Base-by-base conservation (phyloP, 169 alveolate genomes). In the Eimeria falciformis region DNA sequence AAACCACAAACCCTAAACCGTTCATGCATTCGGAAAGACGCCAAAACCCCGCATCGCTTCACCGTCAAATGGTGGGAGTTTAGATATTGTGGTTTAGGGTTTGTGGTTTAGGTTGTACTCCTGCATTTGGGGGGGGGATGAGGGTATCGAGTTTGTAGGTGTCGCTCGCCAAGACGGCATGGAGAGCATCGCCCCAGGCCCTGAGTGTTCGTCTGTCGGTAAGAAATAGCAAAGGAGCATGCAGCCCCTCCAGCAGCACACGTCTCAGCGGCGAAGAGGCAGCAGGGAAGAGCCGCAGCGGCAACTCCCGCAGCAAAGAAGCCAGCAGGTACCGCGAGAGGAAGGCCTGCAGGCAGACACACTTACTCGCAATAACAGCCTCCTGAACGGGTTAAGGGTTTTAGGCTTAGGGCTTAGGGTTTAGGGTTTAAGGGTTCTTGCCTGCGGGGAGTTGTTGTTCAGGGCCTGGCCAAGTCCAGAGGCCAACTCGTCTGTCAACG, bases 401-500 rank as follows among this genome's bases (percentile, higher is more conserved):
- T 62, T 23, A 66, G 23, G 50, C 37, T 18, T 4, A 5, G 12
- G 18, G 7, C 58, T 25, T 46, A 2, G 2, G 2, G 23, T 21
- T 37, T 25, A n/a, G 25, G 17, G n/a, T 40, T 12, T 83, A 40
- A 69, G 29, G 25, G 9, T 21, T 21, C 37, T 2, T 29, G 77
- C 94, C 81, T 90, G 94, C 1, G 90, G 86, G 33, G 90, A 56
- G 6, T 43, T 18, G 71, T 47, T 90, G 77, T 56, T 25, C 23
- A 90, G 78, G 27, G 94, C 71, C 1, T 71, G 90, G 33, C 65
- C 66, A 27, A 90, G 23, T 33, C 45, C 23, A 27, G 62, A n/a
- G 17, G 89, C 75, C 50, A 90, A 25, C 53, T 75, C 94, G 27
- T 90, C 94, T 27, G 90, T 71, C 12, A 90, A 82, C 25, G 89